phyloP scores from a whole-genome alignment of 495 filamentous ascomycete species.

The Neurospora terricola region DNA sequence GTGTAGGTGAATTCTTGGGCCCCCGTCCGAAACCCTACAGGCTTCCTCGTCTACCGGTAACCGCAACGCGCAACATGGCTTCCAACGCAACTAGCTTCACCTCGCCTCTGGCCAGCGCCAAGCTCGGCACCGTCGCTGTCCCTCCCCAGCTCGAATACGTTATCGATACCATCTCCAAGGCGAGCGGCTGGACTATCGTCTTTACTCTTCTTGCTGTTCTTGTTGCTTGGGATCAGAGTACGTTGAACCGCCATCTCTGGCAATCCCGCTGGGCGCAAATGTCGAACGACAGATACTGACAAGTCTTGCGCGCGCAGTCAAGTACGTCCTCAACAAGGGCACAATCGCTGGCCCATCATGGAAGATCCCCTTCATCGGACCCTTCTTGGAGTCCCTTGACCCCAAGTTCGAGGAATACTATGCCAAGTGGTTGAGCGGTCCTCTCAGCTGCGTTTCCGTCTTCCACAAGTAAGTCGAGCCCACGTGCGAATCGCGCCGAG shows the following conservation, averaged over 20 bases:
- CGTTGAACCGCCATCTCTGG: conserved; percentile 18
- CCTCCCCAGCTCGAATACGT: conserved; percentile 34
- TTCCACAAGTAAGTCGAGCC: conserved; percentile 82
- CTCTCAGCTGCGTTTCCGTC: conserved; percentile 91
- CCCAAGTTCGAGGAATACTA: conserved; percentile 87
- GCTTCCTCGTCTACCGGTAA: neutral
- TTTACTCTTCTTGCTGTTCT: conserved; percentile 57
- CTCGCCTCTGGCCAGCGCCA: conserved; percentile 65
- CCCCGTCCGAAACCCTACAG: neutral
- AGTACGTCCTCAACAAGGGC: conserved; percentile 79
- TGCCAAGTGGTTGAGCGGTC: conserved; percentile 83
- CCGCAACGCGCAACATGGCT: conserved; percentile 41
- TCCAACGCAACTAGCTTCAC: conserved; percentile 59
- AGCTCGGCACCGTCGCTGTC: conserved; percentile 34
- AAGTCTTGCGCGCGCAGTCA: conserved; percentile 42
- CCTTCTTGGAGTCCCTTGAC: conserved; percentile 85
- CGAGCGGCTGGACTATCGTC: conserved; percentile 53
- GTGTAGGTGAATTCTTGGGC: neutral
- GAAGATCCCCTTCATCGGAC: conserved; percentile 93
- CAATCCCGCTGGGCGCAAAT: neutral
- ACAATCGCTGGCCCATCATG: conserved; percentile 69
- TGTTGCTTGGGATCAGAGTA: conserved; percentile 81
- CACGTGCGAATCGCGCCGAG: neutral
- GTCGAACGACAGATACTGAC: conserved; percentile 4
- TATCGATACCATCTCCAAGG: conserved; percentile 35